Base-by-base conservation (phyloP, 192 early-diverging fungal species). In the Coemansia sp. region DNA sequence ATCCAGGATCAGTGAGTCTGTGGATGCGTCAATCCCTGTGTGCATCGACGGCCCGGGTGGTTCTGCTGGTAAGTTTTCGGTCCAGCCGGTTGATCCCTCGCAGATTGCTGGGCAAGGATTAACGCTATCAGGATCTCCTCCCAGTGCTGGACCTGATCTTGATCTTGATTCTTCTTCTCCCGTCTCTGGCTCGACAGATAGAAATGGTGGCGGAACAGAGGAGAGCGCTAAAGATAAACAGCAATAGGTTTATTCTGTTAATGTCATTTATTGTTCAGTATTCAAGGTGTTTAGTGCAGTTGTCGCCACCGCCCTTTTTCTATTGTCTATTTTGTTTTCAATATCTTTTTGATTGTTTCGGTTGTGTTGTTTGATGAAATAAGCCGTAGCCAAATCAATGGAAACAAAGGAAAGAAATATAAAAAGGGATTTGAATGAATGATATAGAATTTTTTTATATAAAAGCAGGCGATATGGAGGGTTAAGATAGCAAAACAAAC, bases 21-120 rank as follows among this genome's bases (percentile, higher is more conserved):
- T 72, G 7, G 78, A 80, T 22, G 62, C 66, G 1, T 39, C 48
- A 5, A 67, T 80, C 3, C 78, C 78, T 12, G 69, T 80, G 51
- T 74, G 63, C 43, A 74, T 80, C 9, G 77, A 80, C 45, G 72
- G 65, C 5, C 61, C 67, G 5, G 68, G 65, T 48, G 71, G 72
- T 8, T 51, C 62, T 2, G 39, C 48, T 10, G 66, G 68, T 18
- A 74, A 70, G 22, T 37, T 74, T 32, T 63, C 67, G 0, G 72
- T 74, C 18, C 67, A 71, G 12, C 77, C 77, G 4, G 66, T 71
- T 16, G 19, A 69, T 43, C 63, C 54, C 22, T 22, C 12, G 4
- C 54, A 55, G 5, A 55, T 36, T 36, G 4, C 32, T 6, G 22
- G 4, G 22, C 54, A 18, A 6, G 32, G 26, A 55, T 22, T 32